phyloP scores from a whole-genome alignment of 2,329 filamentous ascomycete species.

The Microsporum ferrugineum region DNA sequence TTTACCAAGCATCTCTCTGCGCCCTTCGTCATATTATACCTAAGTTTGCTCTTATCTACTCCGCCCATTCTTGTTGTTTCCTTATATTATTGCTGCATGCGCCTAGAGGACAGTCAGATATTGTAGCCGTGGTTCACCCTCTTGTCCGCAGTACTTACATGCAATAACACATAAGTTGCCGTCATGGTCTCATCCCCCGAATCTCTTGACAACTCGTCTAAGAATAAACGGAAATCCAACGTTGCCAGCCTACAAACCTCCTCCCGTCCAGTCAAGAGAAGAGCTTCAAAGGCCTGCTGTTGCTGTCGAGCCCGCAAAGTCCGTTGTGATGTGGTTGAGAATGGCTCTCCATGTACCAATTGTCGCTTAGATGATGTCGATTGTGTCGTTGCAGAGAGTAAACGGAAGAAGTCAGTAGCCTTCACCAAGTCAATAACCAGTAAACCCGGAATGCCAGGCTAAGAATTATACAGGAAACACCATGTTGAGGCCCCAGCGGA shows the following conservation, averaged over 20 bases:
- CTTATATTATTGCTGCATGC: not conserved
- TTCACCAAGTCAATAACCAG: not conserved
- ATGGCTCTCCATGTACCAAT: constrained; percentile 29
- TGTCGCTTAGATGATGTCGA: constrained; percentile 21
- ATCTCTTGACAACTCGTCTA: constrained; percentile 23
- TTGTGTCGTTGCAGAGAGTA: constrained; percentile 19
- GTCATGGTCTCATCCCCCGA: constrained; percentile 11
- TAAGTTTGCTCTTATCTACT: not conserved
- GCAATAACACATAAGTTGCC: not conserved
- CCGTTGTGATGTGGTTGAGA: constrained; percentile 41
- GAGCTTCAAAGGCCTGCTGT: constrained; percentile 42
- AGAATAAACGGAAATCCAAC: constrained; percentile 47
- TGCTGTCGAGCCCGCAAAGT: constrained; percentile 44
- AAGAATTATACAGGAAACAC: not conserved
- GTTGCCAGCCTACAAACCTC: constrained; percentile 43
- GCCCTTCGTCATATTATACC: not conserved
- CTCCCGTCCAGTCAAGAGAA: constrained; percentile 56
- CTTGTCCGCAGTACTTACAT: not conserved
- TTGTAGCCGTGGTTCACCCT: not conserved
- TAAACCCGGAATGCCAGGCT: not conserved
- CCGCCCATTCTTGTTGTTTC: not conserved
- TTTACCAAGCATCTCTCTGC: not conserved
- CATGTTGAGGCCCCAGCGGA: constrained; percentile 19
- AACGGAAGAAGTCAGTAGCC: constrained; percentile 46
- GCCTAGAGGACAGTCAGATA: not conserved